Percentiles rank a stretch among this genome's conserved stretches.
Evolutionary conservation across 331 rosid genomes (phyloP).

Genomic region (Saraca asoca): DNA sequence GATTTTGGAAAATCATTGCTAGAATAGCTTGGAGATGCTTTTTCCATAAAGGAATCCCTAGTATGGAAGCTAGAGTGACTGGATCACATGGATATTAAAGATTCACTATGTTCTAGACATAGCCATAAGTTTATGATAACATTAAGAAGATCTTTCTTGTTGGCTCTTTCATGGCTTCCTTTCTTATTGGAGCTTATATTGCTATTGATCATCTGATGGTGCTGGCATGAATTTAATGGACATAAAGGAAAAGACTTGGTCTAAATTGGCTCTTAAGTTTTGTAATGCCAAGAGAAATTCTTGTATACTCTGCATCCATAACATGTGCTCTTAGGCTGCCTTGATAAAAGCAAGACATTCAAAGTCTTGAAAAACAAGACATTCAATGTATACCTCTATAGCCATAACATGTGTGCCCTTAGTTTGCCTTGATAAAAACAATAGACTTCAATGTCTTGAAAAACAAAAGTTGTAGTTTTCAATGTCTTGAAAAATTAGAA

Average conservation of each 20-base stretch:
- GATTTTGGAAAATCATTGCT: slow-evolving; percentile 61
- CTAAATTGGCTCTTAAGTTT: slow-evolving; percentile 72
- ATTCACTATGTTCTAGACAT: slow-evolving; percentile 64
- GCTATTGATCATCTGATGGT: slow-evolving; percentile 90
- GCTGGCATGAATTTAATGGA: slow-evolving; percentile 98
- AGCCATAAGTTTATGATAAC: slow-evolving; percentile 55
- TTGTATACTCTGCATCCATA: too few relatives aligned
- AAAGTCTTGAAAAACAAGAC: too few relatives aligned
- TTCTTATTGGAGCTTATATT: slow-evolving; percentile 73
- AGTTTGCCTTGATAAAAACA: too few relatives aligned
- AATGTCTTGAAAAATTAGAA: too few relatives aligned
- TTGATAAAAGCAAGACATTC: too few relatives aligned
- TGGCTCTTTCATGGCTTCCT: slow-evolving; percentile 91
- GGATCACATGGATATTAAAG: slow-evolving; percentile 87
- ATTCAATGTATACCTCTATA: too few relatives aligned
- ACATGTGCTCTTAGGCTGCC: too few relatives aligned
- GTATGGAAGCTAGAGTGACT: slow-evolving; percentile 80
- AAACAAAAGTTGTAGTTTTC: too few relatives aligned
- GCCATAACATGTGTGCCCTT: too few relatives aligned
- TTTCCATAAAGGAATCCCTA: slow-evolving; percentile 71
- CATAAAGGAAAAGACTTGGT: slow-evolving; percentile 70
- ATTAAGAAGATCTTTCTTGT: slow-evolving; percentile 95
- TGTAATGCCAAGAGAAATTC: neutral
- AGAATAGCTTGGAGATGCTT: slow-evolving; percentile 67
- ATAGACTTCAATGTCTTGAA: too few relatives aligned